Conservation (phyloP, 108 stramenopile genomes). For the Nitzschia sp. region DNA sequence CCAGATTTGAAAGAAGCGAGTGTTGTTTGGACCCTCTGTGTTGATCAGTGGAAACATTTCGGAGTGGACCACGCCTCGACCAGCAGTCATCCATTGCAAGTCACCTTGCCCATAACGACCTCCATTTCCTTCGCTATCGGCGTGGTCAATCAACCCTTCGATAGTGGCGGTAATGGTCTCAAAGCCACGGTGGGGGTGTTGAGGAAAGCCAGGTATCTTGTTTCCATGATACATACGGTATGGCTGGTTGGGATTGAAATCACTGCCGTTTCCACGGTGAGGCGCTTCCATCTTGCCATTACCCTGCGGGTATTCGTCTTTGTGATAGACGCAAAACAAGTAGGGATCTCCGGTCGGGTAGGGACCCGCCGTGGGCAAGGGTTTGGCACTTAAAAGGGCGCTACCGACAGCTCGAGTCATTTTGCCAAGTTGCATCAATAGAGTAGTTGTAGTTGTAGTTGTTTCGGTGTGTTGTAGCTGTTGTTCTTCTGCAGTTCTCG, state of each 20-base stretch:
- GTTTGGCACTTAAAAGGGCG: conserved; percentile 40
- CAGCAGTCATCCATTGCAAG: conserved; percentile 94
- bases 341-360: conserved; percentile 77
- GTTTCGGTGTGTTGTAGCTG: too few species aligned
- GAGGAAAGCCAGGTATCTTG: conserved; percentile 53
- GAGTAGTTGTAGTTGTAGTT: too few species aligned
- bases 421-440: conserved; percentile 15
- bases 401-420: conserved; percentile 12
- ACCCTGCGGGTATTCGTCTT: conserved; percentile 70
- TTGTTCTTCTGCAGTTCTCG: too few species aligned
- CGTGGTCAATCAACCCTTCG: conserved; percentile 62
- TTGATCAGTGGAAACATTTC: conserved; percentile 73
- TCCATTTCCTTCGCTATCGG: conserved; percentile 72
- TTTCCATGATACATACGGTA: conserved; percentile 81
- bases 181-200: conserved; percentile 88
- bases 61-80: conserved; percentile 77
- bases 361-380: conserved; percentile 58
- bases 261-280: conserved; percentile 51
- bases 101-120: conserved; percentile 74
- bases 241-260: conserved; percentile 50
- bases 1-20: conserved; percentile 80
- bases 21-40: conserved; percentile 37
- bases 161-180: conserved; percentile 86
- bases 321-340: conserved; percentile 86
- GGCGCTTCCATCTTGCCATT: conserved; percentile 55